Conservation (phyloP, 192 early-diverging fungal species). For the Umbelopsis vinacea region DNA sequence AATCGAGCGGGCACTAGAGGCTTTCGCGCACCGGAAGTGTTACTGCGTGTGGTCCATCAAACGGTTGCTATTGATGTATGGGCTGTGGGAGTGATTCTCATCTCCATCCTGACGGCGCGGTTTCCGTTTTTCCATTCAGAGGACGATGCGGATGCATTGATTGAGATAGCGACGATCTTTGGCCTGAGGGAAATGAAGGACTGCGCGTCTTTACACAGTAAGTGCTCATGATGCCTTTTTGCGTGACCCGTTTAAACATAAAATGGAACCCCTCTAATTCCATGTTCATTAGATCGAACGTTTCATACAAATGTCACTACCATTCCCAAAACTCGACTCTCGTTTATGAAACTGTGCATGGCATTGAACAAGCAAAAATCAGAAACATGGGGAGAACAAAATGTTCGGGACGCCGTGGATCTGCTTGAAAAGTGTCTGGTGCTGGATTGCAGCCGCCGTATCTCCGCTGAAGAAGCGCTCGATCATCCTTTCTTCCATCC, state of each 20-base stretch:
- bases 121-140: conserved; percentile 92
- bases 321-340: conserved; percentile 32
- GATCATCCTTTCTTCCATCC: conserved; percentile 70
- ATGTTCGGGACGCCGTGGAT: conserved; percentile 57
- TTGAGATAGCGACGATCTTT: conserved; percentile 84
- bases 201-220: conserved; percentile 66
- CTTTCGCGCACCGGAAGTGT: conserved; percentile 92
- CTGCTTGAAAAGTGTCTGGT: conserved; percentile 64
- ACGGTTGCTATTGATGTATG: conserved; percentile 89
- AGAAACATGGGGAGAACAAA: conserved; percentile 39
- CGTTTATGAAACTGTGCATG: conserved; percentile 45
- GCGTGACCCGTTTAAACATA: too few species aligned
- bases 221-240: conserved; percentile 10
- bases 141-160: conserved; percentile 84
- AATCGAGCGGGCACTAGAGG: conserved; percentile 92
- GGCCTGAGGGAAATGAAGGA: conserved; percentile 77
- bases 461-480: conserved; percentile 79
- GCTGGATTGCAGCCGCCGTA: conserved; percentile 62
- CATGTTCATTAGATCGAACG: conserved; percentile 50
- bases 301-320: conserved; percentile 59
- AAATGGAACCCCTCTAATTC: background rate
- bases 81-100: conserved; percentile 87
- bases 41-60: conserved; percentile 80
- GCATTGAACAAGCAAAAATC: conserved; percentile 44
- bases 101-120: conserved; percentile 76